Percentiles rank a stretch among this genome's conserved stretches.
phyloP scores from a whole-genome alignment of 2,329 filamentous ascomycete genomes.

The Didymella exigua region DNA sequence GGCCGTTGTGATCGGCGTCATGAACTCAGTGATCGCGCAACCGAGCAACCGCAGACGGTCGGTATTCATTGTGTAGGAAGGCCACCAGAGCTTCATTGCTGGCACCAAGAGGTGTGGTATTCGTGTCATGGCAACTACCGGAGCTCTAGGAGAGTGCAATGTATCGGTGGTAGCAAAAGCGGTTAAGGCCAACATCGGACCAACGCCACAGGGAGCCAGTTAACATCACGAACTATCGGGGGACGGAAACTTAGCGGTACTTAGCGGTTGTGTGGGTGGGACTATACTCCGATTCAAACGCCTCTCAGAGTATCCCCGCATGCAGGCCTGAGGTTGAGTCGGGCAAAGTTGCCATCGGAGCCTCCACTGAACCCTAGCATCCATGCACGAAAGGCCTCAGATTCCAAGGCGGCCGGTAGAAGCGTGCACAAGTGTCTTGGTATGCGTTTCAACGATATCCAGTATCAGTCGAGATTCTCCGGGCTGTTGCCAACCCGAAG shows the following conservation, averaged over 20 bases:
- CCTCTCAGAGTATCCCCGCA: constrained; percentile 15
- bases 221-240: constrained; percentile 2
- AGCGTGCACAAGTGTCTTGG: constrained; percentile 32
- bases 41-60: neutral
- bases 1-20: neutral
- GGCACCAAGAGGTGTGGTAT: neutral
- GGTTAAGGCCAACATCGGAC: constrained; percentile 11
- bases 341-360: constrained; percentile 19
- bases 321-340: constrained; percentile 15
- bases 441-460: constrained; percentile 23
- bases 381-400: constrained; percentile 19
- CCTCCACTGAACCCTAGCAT: constrained; percentile 14
- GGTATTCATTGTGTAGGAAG: neutral
- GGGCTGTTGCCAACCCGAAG: constrained; percentile 14
- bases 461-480: constrained; percentile 19
- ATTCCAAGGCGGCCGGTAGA: constrained; percentile 32
- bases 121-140: constrained; percentile 4
- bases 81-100: neutral
- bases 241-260: constrained; percentile 16
- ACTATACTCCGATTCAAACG: constrained; percentile 13
- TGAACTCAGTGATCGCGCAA: neutral
- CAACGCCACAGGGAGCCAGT: constrained; percentile 4
- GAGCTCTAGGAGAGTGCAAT: neutral
- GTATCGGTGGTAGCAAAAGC: constrained; percentile 10
- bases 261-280: constrained; percentile 22